A percentile compares a stretch with the other conserved stretches of the same genome.
Conservation (phyloP, 2,329 filamentous ascomycete species). For the Curvularia lunata region DNA sequence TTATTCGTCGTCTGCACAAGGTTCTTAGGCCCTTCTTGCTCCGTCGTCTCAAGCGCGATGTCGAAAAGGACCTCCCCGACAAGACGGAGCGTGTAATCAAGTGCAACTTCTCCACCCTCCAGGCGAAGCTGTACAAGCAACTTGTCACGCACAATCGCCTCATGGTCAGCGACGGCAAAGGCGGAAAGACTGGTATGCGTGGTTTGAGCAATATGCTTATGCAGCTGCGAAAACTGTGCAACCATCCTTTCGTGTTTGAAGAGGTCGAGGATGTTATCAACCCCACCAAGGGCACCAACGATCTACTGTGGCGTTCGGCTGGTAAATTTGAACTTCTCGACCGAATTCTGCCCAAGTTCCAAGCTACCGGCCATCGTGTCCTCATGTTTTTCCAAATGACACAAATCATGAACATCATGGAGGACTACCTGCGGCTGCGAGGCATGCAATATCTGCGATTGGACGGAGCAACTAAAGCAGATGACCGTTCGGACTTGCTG, state of each 20-base stretch:
- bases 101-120: conserved; percentile 95
- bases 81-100: conserved; percentile 99
- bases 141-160: conserved; percentile 96
- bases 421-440: conserved; percentile 89
- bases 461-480: conserved; percentile 96
- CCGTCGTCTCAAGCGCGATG: conserved; percentile 98
- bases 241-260: conserved; percentile 98
- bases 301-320: conserved; percentile 90
- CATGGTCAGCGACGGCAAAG: conserved; percentile 92
- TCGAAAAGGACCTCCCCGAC: conserved; percentile 97
- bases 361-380: conserved; percentile 87
- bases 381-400: conserved; percentile 99
- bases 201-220: conserved; percentile 99
- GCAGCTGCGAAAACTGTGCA: conserved; percentile 98
- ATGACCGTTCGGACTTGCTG: conserved; percentile 91
- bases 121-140: conserved; percentile 94
- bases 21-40: conserved; percentile 96
- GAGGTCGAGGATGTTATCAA: conserved; percentile 99
- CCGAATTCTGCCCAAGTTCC: conserved; percentile 90
- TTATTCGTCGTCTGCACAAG: conserved; percentile 98
- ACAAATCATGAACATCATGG: conserved; percentile 99
- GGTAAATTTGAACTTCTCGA: conserved; percentile 98
- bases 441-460: conserved; percentile 87
- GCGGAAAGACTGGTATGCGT: conserved; percentile 90
- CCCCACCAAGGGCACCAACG: conserved; percentile 84